Evolutionary conservation across 345 rosid species (phyloP), one percentile per base, ranked within the genome.

Genomic region (Alliaria petiolata): DNA sequence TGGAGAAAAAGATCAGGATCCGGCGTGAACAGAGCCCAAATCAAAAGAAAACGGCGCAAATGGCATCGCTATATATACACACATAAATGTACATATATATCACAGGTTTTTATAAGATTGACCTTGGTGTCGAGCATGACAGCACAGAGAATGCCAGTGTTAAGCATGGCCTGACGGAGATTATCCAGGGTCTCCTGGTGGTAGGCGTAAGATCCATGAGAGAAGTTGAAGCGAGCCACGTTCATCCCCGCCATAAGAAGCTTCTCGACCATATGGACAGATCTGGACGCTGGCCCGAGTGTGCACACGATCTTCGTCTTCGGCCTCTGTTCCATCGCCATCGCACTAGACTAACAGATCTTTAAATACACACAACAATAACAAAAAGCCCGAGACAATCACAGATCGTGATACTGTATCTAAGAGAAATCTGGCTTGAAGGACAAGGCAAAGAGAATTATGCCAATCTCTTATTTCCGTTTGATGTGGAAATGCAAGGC

Each of bases 111-210:
- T 28, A 28, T 4, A 4, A 28, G 31, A 28, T 5, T 28, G 31
- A 74, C 98, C 97, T 91, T 91, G 67, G 98, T 93, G 45, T 93
- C 96, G 62, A 93, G 97, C 99, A 93, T 93, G 71, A 93, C 96
- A 56, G 99, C 96, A 61, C 97, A 91, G 64, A 91, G 92, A 45
- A 85, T 86, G 10, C 96, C 96, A 58, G 97, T 93, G 70, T 84
- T 93, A 70, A 67, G 71, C 99, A 89, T 93, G 76, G 89, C 97
- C 38, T 85, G 63, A 49, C 79, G 84, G 69, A 93, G 99, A 54
- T 93, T 91, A 45, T 91, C 83, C 36, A 93, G 97, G 35, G 99
- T 93, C 82, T 93, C 97, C 56, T 86, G 96, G 53, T 93, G 99
- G 40, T 93, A 93, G 14, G 76, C 89, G 50, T 93, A 96, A 65